A percentile compares a stretch with the other conserved stretches of the same genome.
Evolutionary conservation across 352 stramenopile species (phyloP).

Genomic region (Pythium coloratum): DNA sequence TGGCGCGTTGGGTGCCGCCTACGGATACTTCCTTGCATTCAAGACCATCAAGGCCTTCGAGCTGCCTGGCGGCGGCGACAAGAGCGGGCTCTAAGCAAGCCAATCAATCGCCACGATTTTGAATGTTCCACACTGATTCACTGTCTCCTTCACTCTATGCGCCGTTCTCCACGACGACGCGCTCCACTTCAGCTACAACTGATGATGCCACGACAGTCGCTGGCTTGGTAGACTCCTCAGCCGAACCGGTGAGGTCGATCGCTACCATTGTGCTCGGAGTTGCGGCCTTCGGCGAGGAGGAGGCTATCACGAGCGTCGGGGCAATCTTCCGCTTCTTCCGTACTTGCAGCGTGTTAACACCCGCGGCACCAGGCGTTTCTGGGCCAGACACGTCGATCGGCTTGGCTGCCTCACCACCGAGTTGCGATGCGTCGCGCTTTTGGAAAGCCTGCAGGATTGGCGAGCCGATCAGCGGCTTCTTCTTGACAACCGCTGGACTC

Average conservation of each 20-base stretch:
- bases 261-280: slow-evolving; percentile 5
- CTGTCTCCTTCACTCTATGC: background rate
- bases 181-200: background rate
- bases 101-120: slow-evolving; percentile 3
- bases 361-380: slow-evolving; percentile 18
- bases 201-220: background rate
- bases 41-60: slow-evolving; percentile 90
- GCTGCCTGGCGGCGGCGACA: slow-evolving; percentile 56
- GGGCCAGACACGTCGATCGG: slow-evolving; percentile 16
- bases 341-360: slow-evolving; percentile 72
- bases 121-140: background rate
- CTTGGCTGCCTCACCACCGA: slow-evolving; percentile 15
- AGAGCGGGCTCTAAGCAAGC: slow-evolving; percentile 38
- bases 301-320: slow-evolving; percentile 37
- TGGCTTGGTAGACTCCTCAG: background rate
- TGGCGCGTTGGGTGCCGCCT: slow-evolving; percentile 55
- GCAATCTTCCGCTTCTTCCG: slow-evolving; percentile 84
- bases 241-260: slow-evolving; percentile 21
- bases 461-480: slow-evolving; percentile 24
- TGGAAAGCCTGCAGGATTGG: slow-evolving; percentile 27
- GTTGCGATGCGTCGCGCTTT: slow-evolving; percentile 21
- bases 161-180: background rate
- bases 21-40: slow-evolving; percentile 86
- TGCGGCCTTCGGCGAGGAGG: background rate
- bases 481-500: slow-evolving; percentile 24